A percentile compares a stretch with the other conserved stretches of the same genome.
Evolutionary conservation across 2,329 filamentous ascomycete genomes (phyloP).

Genomic region (Aschersonia sp.): DNA sequence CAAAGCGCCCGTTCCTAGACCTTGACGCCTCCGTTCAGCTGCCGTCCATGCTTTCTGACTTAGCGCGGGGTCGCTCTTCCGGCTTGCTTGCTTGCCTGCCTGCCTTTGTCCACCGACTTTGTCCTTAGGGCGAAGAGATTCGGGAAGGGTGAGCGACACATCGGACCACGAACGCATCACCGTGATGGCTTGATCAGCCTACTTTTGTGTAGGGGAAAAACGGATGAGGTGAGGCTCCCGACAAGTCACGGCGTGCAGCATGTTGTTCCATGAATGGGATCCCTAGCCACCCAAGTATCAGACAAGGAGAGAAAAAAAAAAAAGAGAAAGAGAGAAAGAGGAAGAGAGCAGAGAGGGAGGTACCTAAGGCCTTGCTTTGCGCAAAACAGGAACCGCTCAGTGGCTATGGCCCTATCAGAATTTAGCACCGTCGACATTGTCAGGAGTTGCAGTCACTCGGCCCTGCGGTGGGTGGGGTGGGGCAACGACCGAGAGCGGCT

Average conservation of each 20-base stretch:
- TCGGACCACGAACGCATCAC: neutral
- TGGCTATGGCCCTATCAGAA: neutral
- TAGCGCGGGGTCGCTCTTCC: neutral
- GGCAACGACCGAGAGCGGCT: neutral
- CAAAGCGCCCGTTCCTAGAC: slow-evolving; percentile 1
- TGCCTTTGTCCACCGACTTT: neutral
- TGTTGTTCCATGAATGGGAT: too few species aligned
- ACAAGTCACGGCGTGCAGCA: neutral
- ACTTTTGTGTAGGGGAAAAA: too few species aligned
- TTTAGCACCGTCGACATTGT: neutral
- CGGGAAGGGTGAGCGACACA: too few species aligned
- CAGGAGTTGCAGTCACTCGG: too few species aligned
- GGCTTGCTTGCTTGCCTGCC: too few species aligned
- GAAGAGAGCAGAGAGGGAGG: too few species aligned
- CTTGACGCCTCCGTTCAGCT: neutral
- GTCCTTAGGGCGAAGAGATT: too few species aligned
- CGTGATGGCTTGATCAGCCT: neutral
- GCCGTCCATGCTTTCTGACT: neutral
- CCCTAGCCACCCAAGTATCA: too few species aligned
- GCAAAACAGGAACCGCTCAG: neutral
- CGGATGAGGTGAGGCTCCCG: too few species aligned
- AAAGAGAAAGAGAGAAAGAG: too few species aligned
- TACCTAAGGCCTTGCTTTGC: too few species aligned
- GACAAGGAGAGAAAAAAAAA: too few species aligned
- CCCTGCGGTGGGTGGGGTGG: neutral